These are phyloP conservation scores for Fraxinus platypoda DNA, from an alignment of 305 asterid species.

Conservation along the genomic window DNA sequence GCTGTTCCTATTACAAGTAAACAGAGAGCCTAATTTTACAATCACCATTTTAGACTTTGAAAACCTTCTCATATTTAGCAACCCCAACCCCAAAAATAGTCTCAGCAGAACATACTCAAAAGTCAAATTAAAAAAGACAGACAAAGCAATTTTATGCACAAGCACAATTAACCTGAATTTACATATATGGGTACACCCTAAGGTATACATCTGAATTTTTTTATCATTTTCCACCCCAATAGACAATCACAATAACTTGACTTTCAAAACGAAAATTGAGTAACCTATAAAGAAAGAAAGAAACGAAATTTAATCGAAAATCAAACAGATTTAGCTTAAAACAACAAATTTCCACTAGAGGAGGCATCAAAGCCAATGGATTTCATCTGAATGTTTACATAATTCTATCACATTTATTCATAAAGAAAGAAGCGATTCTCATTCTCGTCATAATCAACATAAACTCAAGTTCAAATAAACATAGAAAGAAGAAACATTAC, in stretches of 20 bases:
- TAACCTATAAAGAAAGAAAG: no score
- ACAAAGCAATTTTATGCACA: no score
- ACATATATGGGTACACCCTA: no score
- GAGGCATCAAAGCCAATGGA: not conserved
- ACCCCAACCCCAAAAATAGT: not conserved
- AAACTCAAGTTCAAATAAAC: slow-evolving; percentile 14
- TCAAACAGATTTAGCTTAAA: not conserved
- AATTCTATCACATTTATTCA: not conserved
- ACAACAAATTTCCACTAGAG: no score
- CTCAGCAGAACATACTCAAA: no score
- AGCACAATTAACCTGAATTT: no score
- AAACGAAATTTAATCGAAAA: not conserved
- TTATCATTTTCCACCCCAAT: no score
- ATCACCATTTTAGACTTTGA: not conserved
- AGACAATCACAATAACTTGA: no score
- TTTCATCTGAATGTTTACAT: not conserved
- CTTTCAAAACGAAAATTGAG: no score
- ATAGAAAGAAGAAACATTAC: not conserved
- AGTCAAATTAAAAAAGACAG: no score
- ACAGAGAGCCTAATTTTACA: not conserved
- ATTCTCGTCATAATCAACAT: not conserved
- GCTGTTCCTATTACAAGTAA: not conserved
- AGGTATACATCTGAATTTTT: no score
- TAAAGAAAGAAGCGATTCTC: not conserved
- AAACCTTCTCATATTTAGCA: not conserved